Evolutionary conservation across 208 protist genomes (phyloP).

Genomic region (Wallacemonas sp.): DNA sequence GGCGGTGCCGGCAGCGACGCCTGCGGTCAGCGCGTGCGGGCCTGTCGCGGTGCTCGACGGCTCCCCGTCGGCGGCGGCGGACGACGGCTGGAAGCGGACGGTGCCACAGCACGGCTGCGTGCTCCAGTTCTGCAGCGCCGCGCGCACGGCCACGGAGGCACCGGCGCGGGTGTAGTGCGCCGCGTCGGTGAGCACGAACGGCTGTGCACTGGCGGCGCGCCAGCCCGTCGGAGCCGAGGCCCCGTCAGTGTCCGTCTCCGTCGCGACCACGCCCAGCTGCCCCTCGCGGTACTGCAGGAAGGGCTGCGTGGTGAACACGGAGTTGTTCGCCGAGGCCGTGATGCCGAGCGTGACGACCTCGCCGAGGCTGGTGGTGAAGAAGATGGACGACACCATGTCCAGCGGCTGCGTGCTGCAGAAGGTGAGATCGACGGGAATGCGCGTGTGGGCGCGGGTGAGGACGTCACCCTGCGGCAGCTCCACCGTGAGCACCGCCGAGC

Average conservation of each 20-base stretch:
- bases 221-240: constrained; percentile 20
- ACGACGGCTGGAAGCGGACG: constrained; percentile 1
- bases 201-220: constrained; percentile 6
- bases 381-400: constrained; percentile 85
- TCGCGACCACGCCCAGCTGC: constrained; percentile 35
- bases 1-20: too few species aligned
- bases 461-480: constrained; percentile 75
- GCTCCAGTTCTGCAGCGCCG: constrained; percentile 13
- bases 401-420: constrained; percentile 77
- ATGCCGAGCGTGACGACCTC: constrained; percentile 79
- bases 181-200: constrained; percentile 32
- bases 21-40: too few species aligned
- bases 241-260: constrained; percentile 13
- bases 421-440: constrained; percentile 61
- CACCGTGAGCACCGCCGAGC: constrained; percentile 67
- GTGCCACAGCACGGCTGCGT: neutral
- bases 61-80: neutral
- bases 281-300: constrained; percentile 42
- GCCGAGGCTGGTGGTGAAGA: constrained; percentile 78
- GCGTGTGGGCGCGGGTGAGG: constrained; percentile 15
- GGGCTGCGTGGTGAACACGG: constrained; percentile 72
- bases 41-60: too few species aligned
- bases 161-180: neutral
- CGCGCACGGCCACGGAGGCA: neutral
- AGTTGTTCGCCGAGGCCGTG: constrained; percentile 87